A percentile compares a stretch with the other conserved stretches of the same genome.
Conservation (phyloP, 2,329 filamentous ascomycete species). For the Aspergillus intermedius region DNA sequence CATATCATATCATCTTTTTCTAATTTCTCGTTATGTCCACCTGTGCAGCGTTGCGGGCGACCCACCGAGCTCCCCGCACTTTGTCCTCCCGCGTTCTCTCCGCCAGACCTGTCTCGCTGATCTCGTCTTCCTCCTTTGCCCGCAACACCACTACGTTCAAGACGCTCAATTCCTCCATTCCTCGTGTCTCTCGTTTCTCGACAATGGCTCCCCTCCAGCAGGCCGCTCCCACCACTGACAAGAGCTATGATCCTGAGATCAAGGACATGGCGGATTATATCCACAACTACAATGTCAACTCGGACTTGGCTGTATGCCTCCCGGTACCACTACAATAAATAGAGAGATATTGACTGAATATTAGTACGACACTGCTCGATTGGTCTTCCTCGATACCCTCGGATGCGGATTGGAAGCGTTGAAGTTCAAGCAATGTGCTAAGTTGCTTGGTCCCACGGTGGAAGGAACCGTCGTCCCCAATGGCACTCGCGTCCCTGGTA, state of each 20-base stretch:
- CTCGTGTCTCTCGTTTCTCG: constrained; percentile 32
- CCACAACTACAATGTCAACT: constrained; percentile 83
- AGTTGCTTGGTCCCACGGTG: constrained; percentile 87
- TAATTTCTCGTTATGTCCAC: constrained; percentile 29
- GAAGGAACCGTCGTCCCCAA: constrained; percentile 87
- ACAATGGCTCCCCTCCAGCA: constrained; percentile 38
- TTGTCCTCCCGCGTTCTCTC: constrained; percentile 44
- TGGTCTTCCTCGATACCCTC: constrained; percentile 93
- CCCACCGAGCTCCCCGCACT: constrained; percentile 36
- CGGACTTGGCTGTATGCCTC: constrained; percentile 71
- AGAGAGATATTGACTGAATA: too few relatives aligned
- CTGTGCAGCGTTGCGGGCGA: constrained; percentile 36
- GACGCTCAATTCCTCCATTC: constrained; percentile 10
- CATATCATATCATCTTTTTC: too few relatives aligned
- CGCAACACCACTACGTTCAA: constrained; percentile 9
- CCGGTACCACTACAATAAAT: too few relatives aligned
- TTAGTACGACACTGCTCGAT: constrained; percentile 82
- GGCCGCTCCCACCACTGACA: constrained; percentile 29
- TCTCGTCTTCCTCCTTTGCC: constrained; percentile 13
- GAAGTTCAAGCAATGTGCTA: constrained; percentile 91
- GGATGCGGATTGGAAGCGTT: constrained; percentile 95
- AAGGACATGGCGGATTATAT: constrained; percentile 93
- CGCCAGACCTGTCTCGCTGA: constrained; percentile 17
- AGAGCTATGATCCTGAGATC: constrained; percentile 84
- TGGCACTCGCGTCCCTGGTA: constrained; percentile 84